phyloP scores from a whole-genome alignment of 129 eudicot genomes.

The Helianthus tuberosus region DNA sequence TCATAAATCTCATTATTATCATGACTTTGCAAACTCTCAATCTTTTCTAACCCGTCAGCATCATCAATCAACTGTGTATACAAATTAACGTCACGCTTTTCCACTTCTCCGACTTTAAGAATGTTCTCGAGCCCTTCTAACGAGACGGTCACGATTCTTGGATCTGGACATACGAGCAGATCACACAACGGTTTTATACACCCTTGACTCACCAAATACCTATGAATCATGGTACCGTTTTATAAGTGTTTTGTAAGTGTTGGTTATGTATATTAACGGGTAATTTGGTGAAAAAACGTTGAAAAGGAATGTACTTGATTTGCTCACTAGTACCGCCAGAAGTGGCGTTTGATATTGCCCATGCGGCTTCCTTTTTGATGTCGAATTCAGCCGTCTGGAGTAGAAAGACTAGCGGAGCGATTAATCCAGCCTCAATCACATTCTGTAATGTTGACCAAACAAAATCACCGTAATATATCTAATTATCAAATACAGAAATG shows the following conservation, averaged over 20 bases:
- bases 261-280: not conserved
- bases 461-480: not conserved
- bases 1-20: constrained; percentile 83
- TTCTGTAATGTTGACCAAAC: constrained; percentile 40
- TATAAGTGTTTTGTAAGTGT: not conserved
- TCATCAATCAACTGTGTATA: constrained; percentile 83
- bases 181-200: constrained; percentile 90
- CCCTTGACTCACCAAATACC: constrained; percentile 76
- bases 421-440: constrained; percentile 78
- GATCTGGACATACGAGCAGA: constrained; percentile 84
- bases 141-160: constrained; percentile 76
- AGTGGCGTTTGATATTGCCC: constrained; percentile 87
- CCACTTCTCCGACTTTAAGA: constrained; percentile 80
- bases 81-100: constrained; percentile 66
- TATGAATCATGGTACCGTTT: constrained; percentile 6
- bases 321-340: constrained; percentile 85
- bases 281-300: not conserved
- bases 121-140: constrained; percentile 89
- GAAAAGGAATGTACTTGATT: constrained; percentile 45
- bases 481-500: not conserved
- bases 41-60: constrained; percentile 82
- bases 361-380: constrained; percentile 92
- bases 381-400: constrained; percentile 88
- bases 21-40: constrained; percentile 79
- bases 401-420: constrained; percentile 67